phyloP scores from a whole-genome alignment of 176 grass and related monocot genomes.

The Typha latifolia region DNA sequence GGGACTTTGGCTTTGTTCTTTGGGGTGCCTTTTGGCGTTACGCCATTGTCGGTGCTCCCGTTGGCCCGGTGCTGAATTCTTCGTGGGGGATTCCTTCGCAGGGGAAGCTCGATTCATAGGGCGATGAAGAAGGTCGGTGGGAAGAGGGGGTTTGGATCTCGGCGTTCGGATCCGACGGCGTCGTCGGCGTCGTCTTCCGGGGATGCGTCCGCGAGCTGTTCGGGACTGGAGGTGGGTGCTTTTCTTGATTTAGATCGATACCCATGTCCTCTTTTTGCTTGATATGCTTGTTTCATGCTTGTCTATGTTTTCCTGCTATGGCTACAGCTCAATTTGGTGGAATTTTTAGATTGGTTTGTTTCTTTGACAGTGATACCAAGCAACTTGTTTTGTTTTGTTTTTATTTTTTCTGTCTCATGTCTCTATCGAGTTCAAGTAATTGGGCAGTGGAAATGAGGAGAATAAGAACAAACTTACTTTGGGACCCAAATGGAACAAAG shows the following conservation, averaged over 20 bases:
- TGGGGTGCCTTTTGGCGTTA: background rate
- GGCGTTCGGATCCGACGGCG: conserved; percentile 16
- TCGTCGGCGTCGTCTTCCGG: conserved; percentile 17
- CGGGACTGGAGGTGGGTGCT: conserved; percentile 24
- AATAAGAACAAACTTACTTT: no score
- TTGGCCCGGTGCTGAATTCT: background rate
- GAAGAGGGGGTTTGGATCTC: conserved; percentile 17
- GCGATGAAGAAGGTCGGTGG: conserved; percentile 35
- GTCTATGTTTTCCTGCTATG: no score
- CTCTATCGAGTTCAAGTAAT: background rate
- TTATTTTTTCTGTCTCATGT: conserved; percentile 14
- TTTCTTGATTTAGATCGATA: background rate
- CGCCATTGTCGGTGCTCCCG: background rate
- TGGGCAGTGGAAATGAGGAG: no score
- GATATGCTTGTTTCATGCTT: conserved; percentile 4
- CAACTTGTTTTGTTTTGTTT: no score
- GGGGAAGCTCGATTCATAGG: conserved; percentile 63
- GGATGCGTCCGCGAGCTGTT: conserved; percentile 40
- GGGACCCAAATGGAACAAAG: no score
- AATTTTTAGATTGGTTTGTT: background rate
- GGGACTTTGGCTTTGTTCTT: no score
- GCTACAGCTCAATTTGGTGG: background rate
- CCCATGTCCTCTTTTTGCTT: conserved; percentile 15
- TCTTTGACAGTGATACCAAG: conserved; percentile 9
- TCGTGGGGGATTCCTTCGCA: conserved; percentile 19